These are phyloP conservation scores for Prunus armeniaca DNA, from an alignment of 306 rosid species.

Conservation along the genomic window DNA sequence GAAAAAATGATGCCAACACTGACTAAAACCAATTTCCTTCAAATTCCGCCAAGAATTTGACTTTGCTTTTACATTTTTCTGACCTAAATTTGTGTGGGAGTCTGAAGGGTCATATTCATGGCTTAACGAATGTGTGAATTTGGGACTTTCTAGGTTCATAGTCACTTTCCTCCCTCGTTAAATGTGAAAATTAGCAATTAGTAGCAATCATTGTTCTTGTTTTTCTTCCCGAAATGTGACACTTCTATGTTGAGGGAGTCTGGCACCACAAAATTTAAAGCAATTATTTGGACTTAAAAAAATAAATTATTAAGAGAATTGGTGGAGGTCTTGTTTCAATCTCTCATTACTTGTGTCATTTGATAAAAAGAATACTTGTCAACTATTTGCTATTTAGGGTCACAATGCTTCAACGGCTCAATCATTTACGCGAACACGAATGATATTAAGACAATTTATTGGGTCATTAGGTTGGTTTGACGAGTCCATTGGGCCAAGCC, in stretches of 20 bases:
- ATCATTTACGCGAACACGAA: too few relatives aligned
- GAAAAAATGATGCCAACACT: background rate
- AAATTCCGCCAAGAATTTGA: constrained; percentile 19
- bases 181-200: background rate
- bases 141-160: constrained; percentile 6
- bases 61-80: background rate
- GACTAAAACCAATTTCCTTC: constrained; percentile 4
- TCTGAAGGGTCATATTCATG: background rate
- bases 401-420: too few relatives aligned
- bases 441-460: too few relatives aligned
- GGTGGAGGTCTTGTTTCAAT: too few relatives aligned
- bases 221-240: background rate
- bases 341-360: too few relatives aligned
- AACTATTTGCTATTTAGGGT: too few relatives aligned
- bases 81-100: constrained; percentile 6
- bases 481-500: too few relatives aligned
- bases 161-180: background rate
- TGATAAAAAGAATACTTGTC: too few relatives aligned
- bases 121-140: background rate
- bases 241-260: background rate
- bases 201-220: background rate
- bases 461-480: too few relatives aligned
- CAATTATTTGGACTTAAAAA: background rate
- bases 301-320: too few relatives aligned
- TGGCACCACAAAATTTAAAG: background rate